Base-by-base conservation (phyloP, 148 eudicot genomes). In the Camellia japonica region DNA sequence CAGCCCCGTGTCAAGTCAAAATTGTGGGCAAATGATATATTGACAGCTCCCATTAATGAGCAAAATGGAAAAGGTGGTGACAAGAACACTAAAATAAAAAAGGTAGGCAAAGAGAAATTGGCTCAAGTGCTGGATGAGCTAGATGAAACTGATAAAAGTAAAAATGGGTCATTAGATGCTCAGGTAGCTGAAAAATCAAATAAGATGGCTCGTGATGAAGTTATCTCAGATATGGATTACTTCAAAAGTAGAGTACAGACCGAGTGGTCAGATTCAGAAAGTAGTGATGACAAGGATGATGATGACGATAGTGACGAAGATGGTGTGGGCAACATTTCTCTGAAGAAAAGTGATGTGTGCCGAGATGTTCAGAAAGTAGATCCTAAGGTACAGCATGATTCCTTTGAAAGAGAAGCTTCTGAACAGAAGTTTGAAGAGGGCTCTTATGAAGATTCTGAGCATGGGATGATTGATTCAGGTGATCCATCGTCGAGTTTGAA, bases 261-360 rank as follows among this genome's bases (percentile, higher is more conserved):
- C 76, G 88, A 87, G 15, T 93, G 97, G 98, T 94, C 98, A 44
- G 99, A 93, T 83, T 90, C 95, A 66, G 98, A 93, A 84, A 85
- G 87, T 74, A 86, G 71, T 74, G 84, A 85, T 43, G 87, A 87
- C 54, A 84, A 79, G 59, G 83, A 83, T 64, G 76, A 72, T 20
- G 42, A 79, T 8, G 80, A 73, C 46, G 79, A 75, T 51, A 80
- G 59, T 20, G 59, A 62, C 67, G 54, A 68, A 20, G 80, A 80
- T 74, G 80, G 42, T 83, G 78, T 18, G 61, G 77, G 64, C 52
- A 23, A 76, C 61, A 74, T 75, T 68, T 70, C 77, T 56, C 51
- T 1, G 46, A 73, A 82, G 75, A 73, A 76, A 47, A 75, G 68
- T 46, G 49, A 30, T 4, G 56, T n/a, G 44, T 9, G 0, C 56